These are phyloP conservation scores for Lentinula sp. DNA, from an alignment of 768 basidiomycete genomes.

Conservation along the genomic window DNA sequence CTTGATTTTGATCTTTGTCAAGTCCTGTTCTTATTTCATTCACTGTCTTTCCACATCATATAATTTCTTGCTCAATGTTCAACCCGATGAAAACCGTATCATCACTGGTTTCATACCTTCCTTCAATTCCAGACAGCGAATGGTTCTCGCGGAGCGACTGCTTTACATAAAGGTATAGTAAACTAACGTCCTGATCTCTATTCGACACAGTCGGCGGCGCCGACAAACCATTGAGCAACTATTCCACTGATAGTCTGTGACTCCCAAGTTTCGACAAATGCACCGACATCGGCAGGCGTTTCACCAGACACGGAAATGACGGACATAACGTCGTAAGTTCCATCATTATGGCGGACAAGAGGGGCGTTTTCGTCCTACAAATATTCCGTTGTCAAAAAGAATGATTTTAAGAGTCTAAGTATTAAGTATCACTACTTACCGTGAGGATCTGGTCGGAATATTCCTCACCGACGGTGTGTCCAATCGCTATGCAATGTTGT, in stretches of 20 bases:
- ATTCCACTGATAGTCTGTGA: slow-evolving; percentile 1
- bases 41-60: no score
- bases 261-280: slow-evolving; percentile 4
- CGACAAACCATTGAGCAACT: slow-evolving; percentile 3
- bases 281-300: slow-evolving; percentile 1
- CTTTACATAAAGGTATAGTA: no score
- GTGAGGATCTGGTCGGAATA: neutral
- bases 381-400: no score
- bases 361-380: neutral
- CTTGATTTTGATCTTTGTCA: no score
- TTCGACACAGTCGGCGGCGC: slow-evolving; percentile 5
- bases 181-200: neutral
- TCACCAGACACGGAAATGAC: neutral
- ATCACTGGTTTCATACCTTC: no score
- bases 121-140: no score
- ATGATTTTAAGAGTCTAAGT: no score
- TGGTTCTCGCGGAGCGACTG: no score
- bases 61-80: no score
- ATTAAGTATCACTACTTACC: neutral
- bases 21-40: no score
- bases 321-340: slow-evolving; percentile 4
- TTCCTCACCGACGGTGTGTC: slow-evolving; percentile 4
- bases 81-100: no score
- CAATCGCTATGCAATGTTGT: neutral
- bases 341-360: slow-evolving; percentile 6